Conservation (phyloP, 1,284 basidiomycete species). For the Caloboletus inedulis region DNA sequence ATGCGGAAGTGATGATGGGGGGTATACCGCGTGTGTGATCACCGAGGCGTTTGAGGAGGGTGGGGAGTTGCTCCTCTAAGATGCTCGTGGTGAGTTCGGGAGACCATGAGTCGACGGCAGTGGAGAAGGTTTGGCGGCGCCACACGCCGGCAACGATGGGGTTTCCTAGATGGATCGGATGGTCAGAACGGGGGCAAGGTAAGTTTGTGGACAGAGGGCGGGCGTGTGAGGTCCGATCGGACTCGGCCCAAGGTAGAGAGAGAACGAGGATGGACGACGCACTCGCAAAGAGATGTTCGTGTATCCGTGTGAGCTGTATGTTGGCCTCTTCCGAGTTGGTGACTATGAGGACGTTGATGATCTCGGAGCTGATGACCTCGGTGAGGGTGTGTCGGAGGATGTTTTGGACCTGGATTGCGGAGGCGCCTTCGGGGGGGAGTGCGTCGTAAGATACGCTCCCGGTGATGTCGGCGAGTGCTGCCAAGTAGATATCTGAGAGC, state of each 20-base stretch:
- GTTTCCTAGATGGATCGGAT: constrained; percentile 48
- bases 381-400: constrained; percentile 74
- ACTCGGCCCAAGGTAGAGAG: neutral
- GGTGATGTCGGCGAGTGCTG: constrained; percentile 58
- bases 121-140: constrained; percentile 81
- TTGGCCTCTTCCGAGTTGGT: constrained; percentile 77
- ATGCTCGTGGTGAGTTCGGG: constrained; percentile 63
- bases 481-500: constrained; percentile 54
- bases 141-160: constrained; percentile 79
- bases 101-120: constrained; percentile 71
- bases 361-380: constrained; percentile 72
- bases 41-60: constrained; percentile 51
- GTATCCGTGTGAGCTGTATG: constrained; percentile 73
- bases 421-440: constrained; percentile 37
- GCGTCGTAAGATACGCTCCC: constrained; percentile 37
- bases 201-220: neutral
- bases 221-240: neutral
- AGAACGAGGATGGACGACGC: constrained; percentile 29
- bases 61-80: constrained; percentile 63
- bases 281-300: constrained; percentile 81
- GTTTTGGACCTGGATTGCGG: constrained; percentile 69
- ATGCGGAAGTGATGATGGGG: constrained; percentile 64
- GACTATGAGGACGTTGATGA: constrained; percentile 77
- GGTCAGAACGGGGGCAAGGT: neutral
- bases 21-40: constrained; percentile 42